A percentile compares a stretch with the other conserved stretches of the same genome.
phyloP scores from a whole-genome alignment of 768 basidiomycete species.

The Psilocybe cubensis region DNA sequence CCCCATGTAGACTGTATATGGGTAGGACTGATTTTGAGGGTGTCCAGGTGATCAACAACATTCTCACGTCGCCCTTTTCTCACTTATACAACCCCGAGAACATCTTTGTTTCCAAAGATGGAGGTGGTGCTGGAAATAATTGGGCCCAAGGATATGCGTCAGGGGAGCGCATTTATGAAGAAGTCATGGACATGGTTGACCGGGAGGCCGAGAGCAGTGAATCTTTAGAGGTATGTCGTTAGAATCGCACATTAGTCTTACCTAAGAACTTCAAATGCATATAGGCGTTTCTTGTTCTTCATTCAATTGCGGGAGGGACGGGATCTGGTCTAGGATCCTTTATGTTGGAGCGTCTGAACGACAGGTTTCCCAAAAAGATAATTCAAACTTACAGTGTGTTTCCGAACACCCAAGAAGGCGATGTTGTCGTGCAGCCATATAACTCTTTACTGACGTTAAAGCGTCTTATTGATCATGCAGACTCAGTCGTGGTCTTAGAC shows the following conservation, averaged over 20 bases:
- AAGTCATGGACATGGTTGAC: constrained; percentile 17
- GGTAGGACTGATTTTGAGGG: constrained; percentile 2
- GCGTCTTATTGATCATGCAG: constrained; percentile 92
- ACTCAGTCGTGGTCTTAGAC: constrained; percentile 96
- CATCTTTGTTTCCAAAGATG: constrained; percentile 93
- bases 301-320: constrained; percentile 98
- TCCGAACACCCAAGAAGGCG: constrained; percentile 90
- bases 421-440: constrained; percentile 99
- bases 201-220: constrained; percentile 15
- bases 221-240: constrained; percentile 9
- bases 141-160: constrained; percentile 95
- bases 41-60: constrained; percentile 91
- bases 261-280: constrained; percentile 48
- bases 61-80: constrained; percentile 85
- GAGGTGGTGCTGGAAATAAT: constrained; percentile 99
- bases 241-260: background rate
- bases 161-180: constrained; percentile 61
- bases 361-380: constrained; percentile 98
- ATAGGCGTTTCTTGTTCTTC: constrained; percentile 98
- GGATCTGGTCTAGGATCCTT: constrained; percentile 99
- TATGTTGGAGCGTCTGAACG: constrained; percentile 94
- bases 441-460: constrained; percentile 94
- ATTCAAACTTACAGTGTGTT: constrained; percentile 99
- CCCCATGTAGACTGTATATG: background rate
- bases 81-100: constrained; percentile 98